phyloP scores from a whole-genome alignment of 495 filamentous ascomycete genomes.

The Aspergillus saccharolyticus region DNA sequence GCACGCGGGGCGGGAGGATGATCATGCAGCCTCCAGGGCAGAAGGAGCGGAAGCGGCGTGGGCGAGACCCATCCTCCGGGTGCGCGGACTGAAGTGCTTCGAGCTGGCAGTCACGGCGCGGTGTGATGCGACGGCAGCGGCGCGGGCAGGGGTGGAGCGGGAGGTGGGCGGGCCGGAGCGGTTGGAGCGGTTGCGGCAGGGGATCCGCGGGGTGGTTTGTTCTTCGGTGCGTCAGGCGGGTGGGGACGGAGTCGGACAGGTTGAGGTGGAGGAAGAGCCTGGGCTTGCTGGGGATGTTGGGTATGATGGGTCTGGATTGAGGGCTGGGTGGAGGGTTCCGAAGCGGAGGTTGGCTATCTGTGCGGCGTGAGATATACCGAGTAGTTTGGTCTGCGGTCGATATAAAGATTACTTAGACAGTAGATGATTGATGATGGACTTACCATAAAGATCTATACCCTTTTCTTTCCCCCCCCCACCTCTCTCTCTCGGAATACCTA shows the following conservation, averaged over 20 bases:
- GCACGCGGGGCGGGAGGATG: too few relatives aligned
- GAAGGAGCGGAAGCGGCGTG: constrained; percentile 9
- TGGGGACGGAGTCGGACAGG: not conserved
- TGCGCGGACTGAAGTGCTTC: constrained; percentile 30
- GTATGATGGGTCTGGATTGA: not conserved
- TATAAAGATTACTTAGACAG: too few relatives aligned
- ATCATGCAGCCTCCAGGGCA: too few relatives aligned
- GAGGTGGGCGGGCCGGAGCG: not conserved
- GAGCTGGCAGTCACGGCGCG: constrained; percentile 37
- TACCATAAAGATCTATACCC: too few relatives aligned
- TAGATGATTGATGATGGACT: too few relatives aligned
- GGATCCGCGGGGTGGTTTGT: not conserved
- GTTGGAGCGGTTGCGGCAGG: not conserved
- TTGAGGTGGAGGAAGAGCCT: too few relatives aligned
- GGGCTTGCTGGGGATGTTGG: too few relatives aligned
- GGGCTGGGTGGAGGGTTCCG: too few relatives aligned
- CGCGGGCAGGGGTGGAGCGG: constrained; percentile 27
- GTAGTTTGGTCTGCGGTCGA: too few relatives aligned
- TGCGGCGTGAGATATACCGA: not conserved
- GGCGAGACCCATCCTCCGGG: constrained; percentile 29
- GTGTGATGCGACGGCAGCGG: constrained; percentile 31
- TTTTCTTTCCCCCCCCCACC: too few relatives aligned
- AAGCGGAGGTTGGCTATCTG: not conserved
- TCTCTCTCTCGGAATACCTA: too few relatives aligned
- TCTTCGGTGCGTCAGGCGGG: not conserved